These are phyloP conservation scores for Acacia crassicarpa DNA, from an alignment of 306 rosid genomes.

Conservation along the genomic window DNA sequence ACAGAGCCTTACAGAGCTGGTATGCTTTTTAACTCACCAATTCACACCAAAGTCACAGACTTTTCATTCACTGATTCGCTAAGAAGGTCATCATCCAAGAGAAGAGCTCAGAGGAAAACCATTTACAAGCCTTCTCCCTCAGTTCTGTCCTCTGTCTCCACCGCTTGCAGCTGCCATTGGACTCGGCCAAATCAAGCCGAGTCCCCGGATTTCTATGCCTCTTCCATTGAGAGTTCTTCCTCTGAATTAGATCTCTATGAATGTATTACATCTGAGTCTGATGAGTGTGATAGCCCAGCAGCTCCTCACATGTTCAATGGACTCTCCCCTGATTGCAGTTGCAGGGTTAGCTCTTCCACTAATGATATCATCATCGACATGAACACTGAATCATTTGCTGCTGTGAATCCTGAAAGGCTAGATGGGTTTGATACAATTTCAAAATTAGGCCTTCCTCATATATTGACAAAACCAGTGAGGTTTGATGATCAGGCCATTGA, in stretches of 20 bases:
- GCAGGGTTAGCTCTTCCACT: constrained; percentile 64
- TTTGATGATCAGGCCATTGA: constrained; percentile 42
- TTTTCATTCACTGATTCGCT: constrained; percentile 55
- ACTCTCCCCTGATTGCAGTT: constrained; percentile 43
- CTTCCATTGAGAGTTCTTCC: constrained; percentile 46
- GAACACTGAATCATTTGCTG: constrained; percentile 43
- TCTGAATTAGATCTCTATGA: constrained; percentile 43
- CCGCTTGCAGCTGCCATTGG: constrained; percentile 39
- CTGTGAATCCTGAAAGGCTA: constrained; percentile 40
- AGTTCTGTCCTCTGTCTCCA: constrained; percentile 36
- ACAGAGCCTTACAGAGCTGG: constrained; percentile 42
- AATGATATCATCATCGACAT: constrained; percentile 70
- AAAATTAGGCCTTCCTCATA: constrained; percentile 59
- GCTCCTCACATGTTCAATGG: constrained; percentile 42
- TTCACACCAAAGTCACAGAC: constrained; percentile 37
- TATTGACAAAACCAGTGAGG: constrained; percentile 55
- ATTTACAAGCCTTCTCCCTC: constrained; percentile 66
- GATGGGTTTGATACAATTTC: constrained; percentile 48
- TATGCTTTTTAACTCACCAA: constrained; percentile 43
- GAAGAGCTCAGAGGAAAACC: constrained; percentile 51
- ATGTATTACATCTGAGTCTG: constrained; percentile 51
- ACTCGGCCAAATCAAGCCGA: constrained; percentile 31
- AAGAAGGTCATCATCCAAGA: constrained; percentile 65
- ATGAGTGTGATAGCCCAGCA: constrained; percentile 39
- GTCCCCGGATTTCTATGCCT: constrained; percentile 45